Conservation (phyloP, 2,329 filamentous ascomycete genomes). For the Penicillium sp. region DNA sequence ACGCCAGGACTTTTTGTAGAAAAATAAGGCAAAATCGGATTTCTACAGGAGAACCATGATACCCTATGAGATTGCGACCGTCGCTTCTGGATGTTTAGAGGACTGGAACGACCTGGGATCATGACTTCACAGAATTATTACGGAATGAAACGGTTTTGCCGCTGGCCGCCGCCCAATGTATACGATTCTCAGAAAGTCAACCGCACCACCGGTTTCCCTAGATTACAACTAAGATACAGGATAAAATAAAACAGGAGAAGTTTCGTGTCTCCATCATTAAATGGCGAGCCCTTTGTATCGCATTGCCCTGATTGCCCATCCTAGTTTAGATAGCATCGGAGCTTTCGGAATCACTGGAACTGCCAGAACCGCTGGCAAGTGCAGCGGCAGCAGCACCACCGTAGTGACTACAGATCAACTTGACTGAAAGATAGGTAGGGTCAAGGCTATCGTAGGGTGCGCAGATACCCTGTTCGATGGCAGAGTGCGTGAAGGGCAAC, state of each 20-base stretch:
- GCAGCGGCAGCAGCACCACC: background rate
- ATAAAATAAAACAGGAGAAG: slow-evolving; percentile 7
- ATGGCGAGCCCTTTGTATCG: background rate
- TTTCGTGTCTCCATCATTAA: slow-evolving; percentile 1
- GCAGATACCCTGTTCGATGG: slow-evolving; percentile 16
- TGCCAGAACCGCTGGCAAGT: background rate
- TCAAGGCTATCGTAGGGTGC: slow-evolving; percentile 19
- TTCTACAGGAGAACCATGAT: too few species aligned
- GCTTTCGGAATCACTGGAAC: background rate
- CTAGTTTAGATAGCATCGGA: background rate
- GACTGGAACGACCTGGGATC: too few species aligned
- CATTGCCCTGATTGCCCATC: background rate
- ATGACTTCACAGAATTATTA: too few species aligned
- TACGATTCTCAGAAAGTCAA: background rate
- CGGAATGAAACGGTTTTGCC: too few species aligned
- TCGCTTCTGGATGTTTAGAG: too few species aligned
- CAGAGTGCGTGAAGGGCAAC: slow-evolving; percentile 14
- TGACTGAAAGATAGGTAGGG: slow-evolving; percentile 19
- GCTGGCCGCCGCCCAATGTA: too few species aligned
- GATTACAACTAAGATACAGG: slow-evolving; percentile 14
- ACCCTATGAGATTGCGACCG: too few species aligned
- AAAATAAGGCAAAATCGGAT: too few species aligned
- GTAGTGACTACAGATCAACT: slow-evolving; percentile 15
- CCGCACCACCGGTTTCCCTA: background rate
- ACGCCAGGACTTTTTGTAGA: too few species aligned